Percentiles rank a stretch among this genome's conserved stretches.
Conservation (phyloP, 768 basidiomycete genomes). For the Lactarius psammicola region DNA sequence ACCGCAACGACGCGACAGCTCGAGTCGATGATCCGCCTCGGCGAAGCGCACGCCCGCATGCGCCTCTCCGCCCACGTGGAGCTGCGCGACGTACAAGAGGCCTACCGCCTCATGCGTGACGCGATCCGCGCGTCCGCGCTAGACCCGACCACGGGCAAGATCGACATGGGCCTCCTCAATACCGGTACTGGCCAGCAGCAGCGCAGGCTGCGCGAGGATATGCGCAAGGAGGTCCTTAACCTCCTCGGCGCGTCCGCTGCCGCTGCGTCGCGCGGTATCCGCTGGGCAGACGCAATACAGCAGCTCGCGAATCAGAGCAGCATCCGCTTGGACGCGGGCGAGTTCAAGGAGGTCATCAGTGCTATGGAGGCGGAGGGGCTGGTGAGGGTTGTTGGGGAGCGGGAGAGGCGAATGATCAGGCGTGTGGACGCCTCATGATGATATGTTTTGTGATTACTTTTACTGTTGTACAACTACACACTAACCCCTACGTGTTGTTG, state of each 20-base stretch:
- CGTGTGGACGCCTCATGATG: conserved; percentile 48
- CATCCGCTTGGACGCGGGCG: conserved; percentile 70
- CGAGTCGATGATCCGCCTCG: conserved; percentile 94
- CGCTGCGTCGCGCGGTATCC: conserved; percentile 58
- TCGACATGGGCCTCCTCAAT: conserved; percentile 94
- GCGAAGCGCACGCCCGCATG: conserved; percentile 97
- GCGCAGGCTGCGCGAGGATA: conserved; percentile 82
- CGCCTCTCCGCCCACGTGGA: conserved; percentile 87
- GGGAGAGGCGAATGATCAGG: conserved; percentile 79
- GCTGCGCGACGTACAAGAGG: conserved; percentile 83
- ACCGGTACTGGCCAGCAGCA: conserved; percentile 90
- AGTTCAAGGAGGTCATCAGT: conserved; percentile 80
- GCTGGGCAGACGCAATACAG: conserved; percentile 82
- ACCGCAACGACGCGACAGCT: conserved; percentile 98
- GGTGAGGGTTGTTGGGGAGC: conserved; percentile 83
- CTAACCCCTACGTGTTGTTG: not conserved
- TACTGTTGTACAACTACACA: not conserved
- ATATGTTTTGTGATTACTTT: not conserved
- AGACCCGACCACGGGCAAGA: conserved; percentile 95
- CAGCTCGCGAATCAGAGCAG: conserved; percentile 81
- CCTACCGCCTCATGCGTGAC: conserved; percentile 92
- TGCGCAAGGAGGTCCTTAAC: conserved; percentile 75
- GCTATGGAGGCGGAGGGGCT: conserved; percentile 81
- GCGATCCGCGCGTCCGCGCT: conserved; percentile 93
- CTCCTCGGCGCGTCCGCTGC: conserved; percentile 50